A percentile compares a stretch with the other conserved stretches of the same genome.
Evolutionary conservation across 371 early-diverging fungal species (phyloP).

Genomic region (Mucor irregularis): DNA sequence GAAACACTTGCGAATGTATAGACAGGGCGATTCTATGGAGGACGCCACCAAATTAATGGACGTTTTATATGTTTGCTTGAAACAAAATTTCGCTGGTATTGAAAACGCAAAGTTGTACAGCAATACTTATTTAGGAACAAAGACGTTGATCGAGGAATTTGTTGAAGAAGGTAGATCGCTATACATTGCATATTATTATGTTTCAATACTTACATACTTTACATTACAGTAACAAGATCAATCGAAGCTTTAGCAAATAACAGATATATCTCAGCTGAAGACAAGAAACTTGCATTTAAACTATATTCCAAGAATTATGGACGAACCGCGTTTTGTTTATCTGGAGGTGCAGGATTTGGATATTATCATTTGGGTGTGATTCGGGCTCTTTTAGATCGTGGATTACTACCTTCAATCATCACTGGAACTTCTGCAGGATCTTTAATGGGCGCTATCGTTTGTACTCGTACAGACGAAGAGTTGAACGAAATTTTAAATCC

Average conservation of each 20-base stretch:
- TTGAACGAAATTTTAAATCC: slow-evolving; percentile 67
- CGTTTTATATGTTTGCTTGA: slow-evolving; percentile 68
- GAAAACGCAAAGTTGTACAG: slow-evolving; percentile 78
- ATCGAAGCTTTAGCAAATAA: slow-evolving; percentile 64
- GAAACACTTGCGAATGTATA: slow-evolving; percentile 40
- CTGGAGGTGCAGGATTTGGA: slow-evolving; percentile 90
- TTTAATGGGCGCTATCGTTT: slow-evolving; percentile 76
- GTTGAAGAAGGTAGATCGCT: slow-evolving; percentile 67
- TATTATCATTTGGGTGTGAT: slow-evolving; percentile 81
- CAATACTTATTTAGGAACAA: slow-evolving; percentile 78
- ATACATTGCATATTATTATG: background rate
- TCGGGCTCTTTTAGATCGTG: slow-evolving; percentile 73
- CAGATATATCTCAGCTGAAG: slow-evolving; percentile 45
- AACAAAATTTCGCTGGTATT: slow-evolving; percentile 80
- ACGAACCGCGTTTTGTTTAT: slow-evolving; percentile 84
- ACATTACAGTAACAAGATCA: slow-evolving; percentile 56
- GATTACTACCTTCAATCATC: slow-evolving; percentile 81
- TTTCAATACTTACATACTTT: background rate
- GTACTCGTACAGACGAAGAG: slow-evolving; percentile 82
- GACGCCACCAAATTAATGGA: slow-evolving; percentile 44
- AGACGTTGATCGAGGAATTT: slow-evolving; percentile 75
- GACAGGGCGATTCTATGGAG: slow-evolving; percentile 30
- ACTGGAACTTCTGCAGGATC: slow-evolving; percentile 88
- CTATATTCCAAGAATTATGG: slow-evolving; percentile 81
- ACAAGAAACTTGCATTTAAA: slow-evolving; percentile 74